Conservation (phyloP, 2,329 filamentous ascomycete genomes). For the Lecanicillium sp. region DNA sequence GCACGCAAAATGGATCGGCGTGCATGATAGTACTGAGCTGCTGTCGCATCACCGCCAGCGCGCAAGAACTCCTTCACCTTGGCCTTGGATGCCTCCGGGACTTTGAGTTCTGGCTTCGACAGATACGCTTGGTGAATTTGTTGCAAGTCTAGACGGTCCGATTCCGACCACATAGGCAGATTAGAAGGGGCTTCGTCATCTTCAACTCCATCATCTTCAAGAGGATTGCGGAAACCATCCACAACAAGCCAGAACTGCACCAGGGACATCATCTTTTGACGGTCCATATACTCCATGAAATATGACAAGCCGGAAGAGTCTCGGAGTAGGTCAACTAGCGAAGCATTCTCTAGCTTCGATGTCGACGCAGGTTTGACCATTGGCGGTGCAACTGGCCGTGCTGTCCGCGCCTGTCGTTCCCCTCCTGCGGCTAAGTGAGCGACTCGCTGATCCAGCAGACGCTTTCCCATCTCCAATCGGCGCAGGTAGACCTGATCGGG, state of each 20-base stretch:
- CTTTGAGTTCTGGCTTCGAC: slow-evolving; percentile 70
- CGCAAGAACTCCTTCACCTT: slow-evolving; percentile 71
- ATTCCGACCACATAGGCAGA: slow-evolving; percentile 66
- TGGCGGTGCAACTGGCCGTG: slow-evolving; percentile 15
- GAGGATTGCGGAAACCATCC: slow-evolving; percentile 87
- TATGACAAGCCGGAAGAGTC: slow-evolving; percentile 89
- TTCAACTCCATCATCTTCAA: slow-evolving; percentile 65
- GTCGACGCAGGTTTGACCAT: slow-evolving; percentile 26
- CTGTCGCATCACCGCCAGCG: slow-evolving; percentile 67
- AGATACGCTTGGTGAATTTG: slow-evolving; percentile 91
- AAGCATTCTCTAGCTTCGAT: slow-evolving; percentile 66
- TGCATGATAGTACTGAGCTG: slow-evolving; percentile 75
- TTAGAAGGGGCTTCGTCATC: slow-evolving; percentile 60
- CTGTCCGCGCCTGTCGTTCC: slow-evolving; percentile 31
- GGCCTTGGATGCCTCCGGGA: slow-evolving; percentile 60
- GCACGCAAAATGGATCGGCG: slow-evolving; percentile 72
- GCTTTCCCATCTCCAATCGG: slow-evolving; percentile 84
- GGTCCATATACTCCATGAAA: slow-evolving; percentile 99
- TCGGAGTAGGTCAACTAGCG: slow-evolving; percentile 77
- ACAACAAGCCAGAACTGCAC: slow-evolving; percentile 99
- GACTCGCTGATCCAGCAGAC: slow-evolving; percentile 83
- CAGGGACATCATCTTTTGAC: slow-evolving; percentile 74
- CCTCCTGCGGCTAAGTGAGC: slow-evolving; percentile 67
- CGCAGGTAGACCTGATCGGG: slow-evolving; percentile 83
- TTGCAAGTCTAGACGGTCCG: slow-evolving; percentile 78